Percentiles rank a stretch among this genome's conserved stretches.
These are phyloP conservation scores for Psilocybe azurescens DNA, from an alignment of 768 basidiomycete species.

Conservation along the genomic window DNA sequence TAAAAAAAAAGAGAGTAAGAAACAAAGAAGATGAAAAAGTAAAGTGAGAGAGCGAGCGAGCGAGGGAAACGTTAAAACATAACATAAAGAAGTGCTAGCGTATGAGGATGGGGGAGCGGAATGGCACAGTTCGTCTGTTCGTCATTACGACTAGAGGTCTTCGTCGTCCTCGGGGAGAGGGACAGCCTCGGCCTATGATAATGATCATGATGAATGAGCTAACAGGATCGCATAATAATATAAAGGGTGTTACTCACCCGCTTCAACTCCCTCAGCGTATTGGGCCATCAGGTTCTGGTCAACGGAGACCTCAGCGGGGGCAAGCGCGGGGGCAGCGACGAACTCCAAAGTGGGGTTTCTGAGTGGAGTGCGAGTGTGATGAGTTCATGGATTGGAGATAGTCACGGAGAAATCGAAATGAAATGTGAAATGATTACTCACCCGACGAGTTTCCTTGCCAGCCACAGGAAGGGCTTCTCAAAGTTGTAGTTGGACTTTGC, in stretches of 20 bases:
- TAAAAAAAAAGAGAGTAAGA: background rate
- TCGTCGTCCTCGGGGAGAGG: constrained; percentile 99
- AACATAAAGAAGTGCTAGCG: background rate
- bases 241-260: constrained; percentile 43
- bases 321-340: constrained; percentile 94
- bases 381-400: background rate
- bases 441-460: constrained; percentile 98
- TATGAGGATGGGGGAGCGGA: background rate
- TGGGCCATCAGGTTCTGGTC: constrained; percentile 78
- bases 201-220: background rate
- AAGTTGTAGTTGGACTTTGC: constrained; percentile 99
- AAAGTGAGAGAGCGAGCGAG: background rate
- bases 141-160: constrained; percentile 57
- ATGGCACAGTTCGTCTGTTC: no score
- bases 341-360: constrained; percentile 92
- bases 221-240: no score
- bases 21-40: no score
- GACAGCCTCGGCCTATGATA: constrained; percentile 76
- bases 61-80: background rate
- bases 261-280: constrained; percentile 82
- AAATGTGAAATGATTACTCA: constrained; percentile 41
- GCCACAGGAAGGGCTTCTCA: constrained; percentile 99
- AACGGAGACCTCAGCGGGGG: constrained; percentile 90
- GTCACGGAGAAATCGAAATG: no score
- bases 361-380: background rate